A percentile compares a stretch with the other conserved stretches of the same genome.
Evolutionary conservation across 345 rosid genomes (phyloP).

Genomic region (Salix suchowensis): DNA sequence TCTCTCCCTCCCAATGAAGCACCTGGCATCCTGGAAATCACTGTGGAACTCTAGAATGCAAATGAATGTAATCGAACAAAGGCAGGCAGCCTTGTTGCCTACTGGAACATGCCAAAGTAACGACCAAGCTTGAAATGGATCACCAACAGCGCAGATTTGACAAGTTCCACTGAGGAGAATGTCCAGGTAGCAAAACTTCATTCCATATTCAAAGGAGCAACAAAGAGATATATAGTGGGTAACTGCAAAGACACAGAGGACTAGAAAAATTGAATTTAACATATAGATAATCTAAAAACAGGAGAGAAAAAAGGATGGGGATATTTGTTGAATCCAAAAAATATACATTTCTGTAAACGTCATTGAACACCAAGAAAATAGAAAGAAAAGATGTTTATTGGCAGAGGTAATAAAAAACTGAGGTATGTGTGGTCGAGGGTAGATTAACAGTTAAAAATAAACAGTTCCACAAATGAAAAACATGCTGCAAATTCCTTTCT

Average conservation of each 20-base stretch:
- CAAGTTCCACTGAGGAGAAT: not conserved
- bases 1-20: not conserved
- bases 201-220: not conserved
- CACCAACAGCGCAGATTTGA: not conserved
- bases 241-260: conserved; percentile 5
- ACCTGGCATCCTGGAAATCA: conserved; percentile 5
- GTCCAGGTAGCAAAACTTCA: not conserved
- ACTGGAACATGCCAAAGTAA: not conserved
- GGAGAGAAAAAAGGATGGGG: too few relatives aligned
- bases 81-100: not conserved
- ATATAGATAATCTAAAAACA: not conserved
- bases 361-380: not conserved
- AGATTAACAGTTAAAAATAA: not conserved
- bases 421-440: not conserved
- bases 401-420: not conserved
- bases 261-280: not conserved
- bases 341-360: not conserved
- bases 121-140: conserved; percentile 9
- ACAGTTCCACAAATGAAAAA: not conserved
- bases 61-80: not conserved
- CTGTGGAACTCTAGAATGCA: not conserved
- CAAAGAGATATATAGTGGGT: not conserved
- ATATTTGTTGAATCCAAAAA: not conserved
- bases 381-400: not conserved
- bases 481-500: not conserved